A percentile compares a stretch with the other conserved stretches of the same genome.
Evolutionary conservation across 2,329 filamentous ascomycete species (phyloP).

Genomic region (Aureobasidium sp.): DNA sequence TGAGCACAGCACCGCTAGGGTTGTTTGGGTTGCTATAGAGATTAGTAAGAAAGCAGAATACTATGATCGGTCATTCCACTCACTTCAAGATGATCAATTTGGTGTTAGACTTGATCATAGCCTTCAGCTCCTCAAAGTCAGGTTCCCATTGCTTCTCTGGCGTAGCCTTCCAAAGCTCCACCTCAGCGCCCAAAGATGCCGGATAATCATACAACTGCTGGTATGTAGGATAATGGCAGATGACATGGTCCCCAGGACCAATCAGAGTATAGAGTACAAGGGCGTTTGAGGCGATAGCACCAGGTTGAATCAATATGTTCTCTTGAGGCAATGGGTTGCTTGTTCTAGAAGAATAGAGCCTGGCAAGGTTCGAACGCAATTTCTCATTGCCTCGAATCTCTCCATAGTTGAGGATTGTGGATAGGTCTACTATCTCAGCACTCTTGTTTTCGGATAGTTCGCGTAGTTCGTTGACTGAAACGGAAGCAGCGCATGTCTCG

Average conservation of each 20-base stretch:
- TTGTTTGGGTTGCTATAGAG: constrained; percentile 66
- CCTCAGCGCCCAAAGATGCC: constrained; percentile 63
- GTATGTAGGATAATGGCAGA: constrained; percentile 41
- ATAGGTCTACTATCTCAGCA: constrained; percentile 38
- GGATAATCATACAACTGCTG: constrained; percentile 76
- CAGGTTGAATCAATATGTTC: constrained; percentile 67
- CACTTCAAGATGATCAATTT: constrained; percentile 61
- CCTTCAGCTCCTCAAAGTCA: constrained; percentile 56
- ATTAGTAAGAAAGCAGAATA: neutral
- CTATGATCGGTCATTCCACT: neutral
- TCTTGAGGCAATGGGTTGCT: constrained; percentile 43
- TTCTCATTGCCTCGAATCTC: constrained; percentile 59
- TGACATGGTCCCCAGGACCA: constrained; percentile 18
- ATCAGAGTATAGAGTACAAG: constrained; percentile 66
- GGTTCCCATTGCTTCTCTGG: constrained; percentile 58
- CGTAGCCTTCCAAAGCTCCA: constrained; percentile 66
- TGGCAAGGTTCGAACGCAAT: constrained; percentile 56
- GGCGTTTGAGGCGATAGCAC: constrained; percentile 80
- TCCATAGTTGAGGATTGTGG: constrained; percentile 61
- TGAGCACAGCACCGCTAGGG: constrained; percentile 65
- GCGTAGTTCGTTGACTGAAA: constrained; percentile 61
- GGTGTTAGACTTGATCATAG: constrained; percentile 58
- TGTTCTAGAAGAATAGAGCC: constrained; percentile 53
- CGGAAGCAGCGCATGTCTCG: constrained; percentile 68
- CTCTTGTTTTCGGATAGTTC: constrained; percentile 47